A percentile compares a stretch with the other conserved stretches of the same genome.
These are phyloP conservation scores for Globisporangium orthogonon DNA, from an alignment of 352 stramenopile genomes.

Conservation along the genomic window DNA sequence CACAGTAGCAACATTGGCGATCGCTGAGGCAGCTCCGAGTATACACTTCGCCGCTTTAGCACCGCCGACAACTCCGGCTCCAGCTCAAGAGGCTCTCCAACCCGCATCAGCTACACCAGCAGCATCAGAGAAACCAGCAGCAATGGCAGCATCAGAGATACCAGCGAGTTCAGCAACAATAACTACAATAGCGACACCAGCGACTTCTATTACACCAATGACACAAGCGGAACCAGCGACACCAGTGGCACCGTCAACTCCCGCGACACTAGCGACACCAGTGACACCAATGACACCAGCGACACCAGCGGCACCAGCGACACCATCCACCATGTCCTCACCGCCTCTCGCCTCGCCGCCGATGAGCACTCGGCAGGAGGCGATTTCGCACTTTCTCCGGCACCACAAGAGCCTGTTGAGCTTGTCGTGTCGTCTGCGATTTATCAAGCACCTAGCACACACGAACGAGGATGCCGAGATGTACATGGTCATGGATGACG, in stretches of 20 bases:
- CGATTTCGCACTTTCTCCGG: slow-evolving; percentile 31
- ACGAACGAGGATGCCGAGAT: slow-evolving; percentile 30
- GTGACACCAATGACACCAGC: not conserved
- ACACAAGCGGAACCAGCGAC: not conserved
- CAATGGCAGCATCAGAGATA: not conserved
- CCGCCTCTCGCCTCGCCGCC: not conserved
- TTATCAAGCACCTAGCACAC: slow-evolving; percentile 36
- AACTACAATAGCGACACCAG: not conserved
- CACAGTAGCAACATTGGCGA: not conserved
- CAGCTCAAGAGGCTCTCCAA: too few relatives aligned
- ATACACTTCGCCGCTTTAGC: too few relatives aligned
- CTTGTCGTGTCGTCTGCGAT: slow-evolving; percentile 19
- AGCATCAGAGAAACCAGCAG: not conserved
- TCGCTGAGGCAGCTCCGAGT: too few relatives aligned
- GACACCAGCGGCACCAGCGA: not conserved
- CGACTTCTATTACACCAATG: not conserved
- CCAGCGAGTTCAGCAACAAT: not conserved
- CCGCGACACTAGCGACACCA: not conserved
- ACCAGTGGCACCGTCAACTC: not conserved
- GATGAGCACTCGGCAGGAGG: slow-evolving; percentile 23
- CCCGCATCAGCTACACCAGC: too few relatives aligned
- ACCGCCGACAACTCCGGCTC: too few relatives aligned
- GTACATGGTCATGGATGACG: slow-evolving; percentile 42
- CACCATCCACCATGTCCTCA: not conserved
- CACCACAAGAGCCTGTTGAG: slow-evolving; percentile 33